phyloP scores from a whole-genome alignment of 1,139 yeast species.

The Yamadazyma diospyri region DNA sequence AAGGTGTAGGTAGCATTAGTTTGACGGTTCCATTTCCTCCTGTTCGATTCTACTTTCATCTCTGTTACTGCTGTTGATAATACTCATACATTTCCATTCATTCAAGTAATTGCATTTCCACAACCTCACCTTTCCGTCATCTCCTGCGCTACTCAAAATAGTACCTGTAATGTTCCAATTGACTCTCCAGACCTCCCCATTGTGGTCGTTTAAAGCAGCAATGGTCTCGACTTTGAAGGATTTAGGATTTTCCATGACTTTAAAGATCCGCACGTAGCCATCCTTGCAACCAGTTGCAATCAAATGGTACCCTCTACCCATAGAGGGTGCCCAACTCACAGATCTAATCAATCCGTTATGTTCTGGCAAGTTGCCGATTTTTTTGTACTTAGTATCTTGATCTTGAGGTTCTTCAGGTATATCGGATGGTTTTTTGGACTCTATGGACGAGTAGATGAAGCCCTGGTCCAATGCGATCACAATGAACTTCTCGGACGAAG shows the following conservation, averaged over 20 bases:
- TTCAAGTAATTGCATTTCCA: conserved; percentile 89
- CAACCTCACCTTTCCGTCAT: conserved; percentile 85
- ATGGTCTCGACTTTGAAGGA: conserved; percentile 35
- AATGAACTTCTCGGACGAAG: conserved; percentile 68
- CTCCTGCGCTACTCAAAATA: conserved; percentile 88
- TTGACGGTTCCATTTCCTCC: conserved; percentile 15
- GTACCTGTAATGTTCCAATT: conserved; percentile 95
- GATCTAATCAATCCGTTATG: conserved; percentile 86
- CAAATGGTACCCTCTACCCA: conserved; percentile 85
- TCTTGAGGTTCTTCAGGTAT: conserved; percentile 13
- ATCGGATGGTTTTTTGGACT: conserved; percentile 10
- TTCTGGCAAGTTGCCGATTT: conserved; percentile 54
- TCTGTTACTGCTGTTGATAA: conserved; percentile 63
- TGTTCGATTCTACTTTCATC: conserved; percentile 20
- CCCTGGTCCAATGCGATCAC: conserved; percentile 90
- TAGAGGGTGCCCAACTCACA: conserved; percentile 95
- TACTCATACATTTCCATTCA: conserved; percentile 90
- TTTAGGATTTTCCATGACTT: conserved; percentile 45
- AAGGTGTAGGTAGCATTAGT: conserved; percentile 4
- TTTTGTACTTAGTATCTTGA: conserved; percentile 23
- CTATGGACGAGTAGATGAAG: conserved; percentile 53
- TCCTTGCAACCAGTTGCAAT: conserved; percentile 96
- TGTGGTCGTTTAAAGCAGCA: conserved; percentile 61
- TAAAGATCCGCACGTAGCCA: conserved; percentile 84
- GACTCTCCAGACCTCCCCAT: conserved; percentile 93